Evolutionary conservation across 2,329 filamentous ascomycete genomes (phyloP).

Genomic region (Fusarium sp.): DNA sequence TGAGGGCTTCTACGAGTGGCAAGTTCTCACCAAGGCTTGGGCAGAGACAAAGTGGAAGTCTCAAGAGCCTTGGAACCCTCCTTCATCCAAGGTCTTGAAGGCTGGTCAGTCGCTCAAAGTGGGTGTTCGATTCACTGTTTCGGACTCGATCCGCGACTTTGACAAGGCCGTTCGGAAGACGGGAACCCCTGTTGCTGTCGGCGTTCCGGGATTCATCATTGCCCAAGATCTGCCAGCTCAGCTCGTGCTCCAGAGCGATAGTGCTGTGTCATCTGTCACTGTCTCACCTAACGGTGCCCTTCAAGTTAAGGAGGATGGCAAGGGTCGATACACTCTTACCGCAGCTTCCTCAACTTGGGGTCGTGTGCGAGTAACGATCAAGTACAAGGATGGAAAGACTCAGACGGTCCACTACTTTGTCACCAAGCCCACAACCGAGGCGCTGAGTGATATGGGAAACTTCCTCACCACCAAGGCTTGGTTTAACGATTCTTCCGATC

Average conservation of each 20-base stretch:
- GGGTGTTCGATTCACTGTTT: constrained; percentile 64
- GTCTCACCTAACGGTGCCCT: constrained; percentile 54
- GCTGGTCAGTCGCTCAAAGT: constrained; percentile 60
- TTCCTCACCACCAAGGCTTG: constrained; percentile 67
- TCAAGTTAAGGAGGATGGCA: constrained; percentile 42
- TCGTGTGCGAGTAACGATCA: constrained; percentile 59
- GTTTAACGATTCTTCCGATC: constrained; percentile 63
- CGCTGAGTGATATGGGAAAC: constrained; percentile 59
- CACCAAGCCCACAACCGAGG: constrained; percentile 58
- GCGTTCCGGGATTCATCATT: constrained; percentile 67
- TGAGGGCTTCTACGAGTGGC: constrained; percentile 72
- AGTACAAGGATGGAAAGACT: constrained; percentile 58
- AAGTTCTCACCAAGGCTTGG: constrained; percentile 65
- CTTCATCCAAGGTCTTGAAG: constrained; percentile 59
- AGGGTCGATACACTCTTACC: constrained; percentile 55
- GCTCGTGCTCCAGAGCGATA: constrained; percentile 58
- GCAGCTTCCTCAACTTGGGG: constrained; percentile 61
- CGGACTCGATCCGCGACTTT: constrained; percentile 58
- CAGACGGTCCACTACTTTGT: constrained; percentile 70
- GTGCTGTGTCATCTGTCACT: constrained; percentile 54
- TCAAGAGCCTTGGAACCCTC: constrained; percentile 65
- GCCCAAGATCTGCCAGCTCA: constrained; percentile 59
- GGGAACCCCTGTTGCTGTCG: constrained; percentile 61
- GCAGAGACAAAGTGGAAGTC: constrained; percentile 67
- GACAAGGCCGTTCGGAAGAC: constrained; percentile 58